These are phyloP conservation scores for Penicillium sp. DNA, from an alignment of 2,329 filamentous ascomycete species.

Conservation along the genomic window DNA sequence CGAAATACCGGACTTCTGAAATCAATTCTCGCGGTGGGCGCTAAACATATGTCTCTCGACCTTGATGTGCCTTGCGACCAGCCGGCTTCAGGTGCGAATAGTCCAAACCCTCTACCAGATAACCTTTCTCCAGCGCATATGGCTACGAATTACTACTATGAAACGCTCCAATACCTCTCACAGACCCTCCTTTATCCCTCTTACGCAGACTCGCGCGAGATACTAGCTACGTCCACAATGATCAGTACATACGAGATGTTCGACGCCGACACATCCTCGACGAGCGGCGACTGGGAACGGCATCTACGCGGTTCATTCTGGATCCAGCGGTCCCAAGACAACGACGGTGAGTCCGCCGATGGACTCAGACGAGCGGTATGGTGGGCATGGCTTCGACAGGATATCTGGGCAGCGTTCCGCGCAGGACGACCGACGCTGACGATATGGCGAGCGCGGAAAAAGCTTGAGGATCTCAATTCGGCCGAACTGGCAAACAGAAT, in stretches of 20 bases:
- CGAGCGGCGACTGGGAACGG: conserved; percentile 61
- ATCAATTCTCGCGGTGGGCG: conserved; percentile 14
- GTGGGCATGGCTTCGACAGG: conserved; percentile 70
- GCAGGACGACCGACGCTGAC: conserved; percentile 60
- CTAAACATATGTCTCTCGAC: conserved; percentile 19
- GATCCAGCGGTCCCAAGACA: conserved; percentile 65
- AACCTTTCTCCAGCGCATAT: conserved; percentile 12
- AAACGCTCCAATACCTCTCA: conserved; percentile 65
- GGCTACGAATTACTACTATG: conserved; percentile 61
- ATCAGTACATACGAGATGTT: conserved; percentile 32
- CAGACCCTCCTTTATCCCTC: conserved; percentile 61
- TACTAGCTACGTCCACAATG: conserved; percentile 31
- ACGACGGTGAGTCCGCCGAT: conserved; percentile 61
- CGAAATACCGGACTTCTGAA: conserved; percentile 20
- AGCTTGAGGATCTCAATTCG: conserved; percentile 52
- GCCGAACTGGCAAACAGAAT: conserved; percentile 58
- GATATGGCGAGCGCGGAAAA: conserved; percentile 59
- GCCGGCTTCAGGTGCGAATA: not conserved
- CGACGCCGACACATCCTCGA: conserved; percentile 45
- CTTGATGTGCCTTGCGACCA: not conserved
- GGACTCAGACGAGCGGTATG: conserved; percentile 62
- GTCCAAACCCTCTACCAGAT: conserved; percentile 1
- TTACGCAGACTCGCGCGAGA: conserved; percentile 59
- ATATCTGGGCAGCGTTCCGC: conserved; percentile 67
- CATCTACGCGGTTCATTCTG: conserved; percentile 68